A percentile compares a stretch with the other conserved stretches of the same genome.
These are phyloP conservation scores for Salix dunnii DNA, from an alignment of 345 rosid species.

Conservation along the genomic window DNA sequence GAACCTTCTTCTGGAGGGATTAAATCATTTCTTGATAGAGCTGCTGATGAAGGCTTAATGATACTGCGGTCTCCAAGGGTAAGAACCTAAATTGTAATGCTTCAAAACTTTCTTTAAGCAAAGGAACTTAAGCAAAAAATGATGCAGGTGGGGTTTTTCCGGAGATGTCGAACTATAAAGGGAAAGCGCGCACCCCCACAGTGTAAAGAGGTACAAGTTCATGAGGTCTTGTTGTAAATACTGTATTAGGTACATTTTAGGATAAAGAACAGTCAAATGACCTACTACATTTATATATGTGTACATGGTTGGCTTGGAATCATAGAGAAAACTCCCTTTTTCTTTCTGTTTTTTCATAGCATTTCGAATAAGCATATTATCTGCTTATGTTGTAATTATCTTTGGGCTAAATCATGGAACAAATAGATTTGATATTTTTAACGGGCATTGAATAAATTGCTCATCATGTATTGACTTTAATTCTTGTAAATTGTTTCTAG, in stretches of 20 bases:
- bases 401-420: not conserved
- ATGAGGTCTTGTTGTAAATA: not conserved
- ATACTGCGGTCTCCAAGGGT: conserved; percentile 83
- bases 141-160: conserved; percentile 76
- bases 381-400: not conserved
- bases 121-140: conserved; percentile 16
- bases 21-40: conserved; percentile 47
- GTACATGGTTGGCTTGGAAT: not conserved
- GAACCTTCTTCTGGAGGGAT: conserved; percentile 36
- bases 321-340: not conserved
- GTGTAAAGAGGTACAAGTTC: conserved; percentile 73
- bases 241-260: not conserved
- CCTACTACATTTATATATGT: not conserved
- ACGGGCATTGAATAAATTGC: not conserved
- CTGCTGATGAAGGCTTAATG: conserved; percentile 71
- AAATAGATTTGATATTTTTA: not conserved
- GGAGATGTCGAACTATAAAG: conserved; percentile 75
- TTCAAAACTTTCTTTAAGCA: conserved; percentile 9
- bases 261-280: not conserved
- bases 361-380: not conserved
- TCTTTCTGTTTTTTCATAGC: not conserved
- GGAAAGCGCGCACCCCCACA: conserved; percentile 76
- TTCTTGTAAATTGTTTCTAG: not conserved
- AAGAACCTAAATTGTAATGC: conserved; percentile 19
- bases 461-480: not conserved